Base-by-base conservation (phyloP, 345 rosid genomes). In the Pistacia integerrima region DNA sequence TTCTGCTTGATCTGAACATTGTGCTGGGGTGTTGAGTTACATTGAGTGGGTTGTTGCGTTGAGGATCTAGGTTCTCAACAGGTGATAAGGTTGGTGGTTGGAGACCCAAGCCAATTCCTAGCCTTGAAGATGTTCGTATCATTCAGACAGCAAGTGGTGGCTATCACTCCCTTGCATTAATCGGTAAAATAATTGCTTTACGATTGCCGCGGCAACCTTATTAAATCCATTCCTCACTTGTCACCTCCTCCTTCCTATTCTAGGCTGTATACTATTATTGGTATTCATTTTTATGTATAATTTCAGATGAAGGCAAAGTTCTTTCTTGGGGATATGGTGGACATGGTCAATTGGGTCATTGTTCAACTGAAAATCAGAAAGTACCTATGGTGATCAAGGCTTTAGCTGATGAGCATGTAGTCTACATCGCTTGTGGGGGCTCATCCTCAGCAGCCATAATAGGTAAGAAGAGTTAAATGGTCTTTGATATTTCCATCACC, bases 271-370 rank as follows among this genome's bases (percentile, higher is more conserved):
- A 64, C 49, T n/a, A 65, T 49, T 28, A 13, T n/a, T 18, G 20
- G 12, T 73, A 11, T 64, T 77, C 67, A n/a, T 76, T 80, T 52
- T 5, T 74, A 56, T 83, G 66, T 64, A 62, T 64, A 44, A 68
- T 76, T 77, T 83, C 83, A 93, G 97, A 89, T 74, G 90, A 96
- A 49, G 92, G 98, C 59, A 91, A 85, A 83, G 94, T 96, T 67
- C 87, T 92, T 75, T 93, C 99, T 5, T 92, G 97, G 98, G 99
- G 99, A 14, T 94, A 90, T 58, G 98, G 98, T 72, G 98, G 97
- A 68, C 94, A 86, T 77, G 97, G 98, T 74, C 99, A 96, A 75
- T 81, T 93, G 76, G 98, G 97, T 70, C 90, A 88, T 76, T 82
- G 91, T 74, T 87, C 94, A 48, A 77, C 83, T 52, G 74, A n/a